These are phyloP conservation scores for Adiantum capillusveneris DNA, from an alignment of 75 land plant genomes.

Conservation along the genomic window DNA sequence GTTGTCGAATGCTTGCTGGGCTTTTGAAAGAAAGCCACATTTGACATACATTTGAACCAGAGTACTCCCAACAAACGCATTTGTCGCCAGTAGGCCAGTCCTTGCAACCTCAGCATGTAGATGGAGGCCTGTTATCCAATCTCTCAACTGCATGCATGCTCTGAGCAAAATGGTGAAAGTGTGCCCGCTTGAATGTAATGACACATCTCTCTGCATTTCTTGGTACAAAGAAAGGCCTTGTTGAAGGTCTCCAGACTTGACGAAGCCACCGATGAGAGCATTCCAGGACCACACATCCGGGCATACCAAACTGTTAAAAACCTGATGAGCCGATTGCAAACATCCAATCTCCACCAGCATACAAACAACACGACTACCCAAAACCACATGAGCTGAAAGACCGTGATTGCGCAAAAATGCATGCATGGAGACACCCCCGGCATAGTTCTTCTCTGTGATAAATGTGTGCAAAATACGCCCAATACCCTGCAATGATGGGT, in stretches of 20 bases:
- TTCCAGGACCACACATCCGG: background rate
- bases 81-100: background rate
- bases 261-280: background rate
- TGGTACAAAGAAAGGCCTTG: background rate
- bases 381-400: too few relatives aligned
- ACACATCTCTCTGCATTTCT: background rate
- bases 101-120: background rate
- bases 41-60: slow-evolving; percentile 17
- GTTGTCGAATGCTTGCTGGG: slow-evolving; percentile 7
- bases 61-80: slow-evolving; percentile 10
- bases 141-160: background rate
- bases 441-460: too few relatives aligned
- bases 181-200: background rate
- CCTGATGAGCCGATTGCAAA: background rate
- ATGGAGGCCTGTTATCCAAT: background rate
- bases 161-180: background rate
- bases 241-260: background rate
- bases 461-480: too few relatives aligned
- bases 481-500: too few relatives aligned
- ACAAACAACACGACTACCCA: background rate
- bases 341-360: slow-evolving; percentile 2
- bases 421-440: too few relatives aligned
- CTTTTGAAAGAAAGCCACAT: slow-evolving; percentile 14
- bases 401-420: too few relatives aligned
- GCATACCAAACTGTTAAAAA: background rate